Percentiles rank a stretch among this genome's conserved stretches.
Conservation (phyloP, 257 asterid genomes). For the Nicotiana otophora region DNA sequence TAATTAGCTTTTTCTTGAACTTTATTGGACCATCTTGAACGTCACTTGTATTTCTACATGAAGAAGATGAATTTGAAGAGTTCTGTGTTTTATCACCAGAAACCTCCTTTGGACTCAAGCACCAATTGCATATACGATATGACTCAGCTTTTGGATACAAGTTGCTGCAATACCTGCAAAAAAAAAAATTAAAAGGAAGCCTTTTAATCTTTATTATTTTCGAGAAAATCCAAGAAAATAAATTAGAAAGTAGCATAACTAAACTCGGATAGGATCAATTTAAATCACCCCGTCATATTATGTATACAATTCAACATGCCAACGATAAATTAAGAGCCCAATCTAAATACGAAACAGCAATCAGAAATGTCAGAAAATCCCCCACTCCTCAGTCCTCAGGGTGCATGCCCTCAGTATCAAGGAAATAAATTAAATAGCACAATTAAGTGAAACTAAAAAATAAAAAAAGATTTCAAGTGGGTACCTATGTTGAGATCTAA, state of each 20-base stretch:
- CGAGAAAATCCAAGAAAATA: background rate
- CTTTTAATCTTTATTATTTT: background rate
- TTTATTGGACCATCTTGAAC: constrained; percentile 8
- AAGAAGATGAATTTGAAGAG: constrained; percentile 30
- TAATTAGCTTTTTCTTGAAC: constrained; percentile 26
- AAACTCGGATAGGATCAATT: background rate
- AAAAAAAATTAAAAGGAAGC: background rate
- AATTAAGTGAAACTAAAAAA: background rate
- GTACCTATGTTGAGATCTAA: constrained; percentile 74
- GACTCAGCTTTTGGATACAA: constrained; percentile 49
- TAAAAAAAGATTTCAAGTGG: background rate
- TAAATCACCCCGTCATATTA: background rate
- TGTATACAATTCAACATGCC: background rate
- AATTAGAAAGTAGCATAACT: background rate
- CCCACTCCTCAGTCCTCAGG: background rate
- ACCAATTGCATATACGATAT: constrained; percentile 62
- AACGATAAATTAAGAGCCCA: background rate
- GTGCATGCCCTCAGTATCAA: no score
- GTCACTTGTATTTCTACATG: constrained; percentile 16
- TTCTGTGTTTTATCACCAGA: constrained; percentile 12
- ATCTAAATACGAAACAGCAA: background rate
- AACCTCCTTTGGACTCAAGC: constrained; percentile 35
- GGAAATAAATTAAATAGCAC: background rate
- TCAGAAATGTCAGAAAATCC: background rate
- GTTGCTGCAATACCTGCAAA: constrained; percentile 68